These are phyloP conservation scores for Furculomyces boomerangus DNA, from an alignment of 371 early-diverging fungal species.

Conservation along the genomic window DNA sequence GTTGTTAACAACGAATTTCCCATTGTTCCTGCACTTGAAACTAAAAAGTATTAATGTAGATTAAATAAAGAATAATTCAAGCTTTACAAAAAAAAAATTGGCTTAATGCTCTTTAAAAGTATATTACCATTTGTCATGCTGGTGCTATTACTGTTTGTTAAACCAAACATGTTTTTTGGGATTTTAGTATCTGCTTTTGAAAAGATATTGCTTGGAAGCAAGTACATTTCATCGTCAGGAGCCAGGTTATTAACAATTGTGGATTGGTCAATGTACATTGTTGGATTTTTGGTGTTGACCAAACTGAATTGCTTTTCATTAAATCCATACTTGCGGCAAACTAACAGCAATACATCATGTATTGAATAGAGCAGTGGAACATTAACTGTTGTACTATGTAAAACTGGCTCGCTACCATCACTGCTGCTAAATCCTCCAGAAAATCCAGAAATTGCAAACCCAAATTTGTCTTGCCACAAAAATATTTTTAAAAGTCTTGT, in stretches of 20 bases:
- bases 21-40: too few species aligned
- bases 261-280: constrained; percentile 51
- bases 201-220: constrained; percentile 44
- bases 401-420: constrained; percentile 19
- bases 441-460: too few species aligned
- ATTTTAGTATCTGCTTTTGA: not conserved
- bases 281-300: constrained; percentile 49
- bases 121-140: not conserved
- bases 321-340: constrained; percentile 72
- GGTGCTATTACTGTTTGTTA: not conserved
- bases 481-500: too few species aligned
- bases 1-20: too few species aligned
- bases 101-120: not conserved
- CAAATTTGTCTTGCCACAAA: too few species aligned
- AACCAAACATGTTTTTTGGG: not conserved
- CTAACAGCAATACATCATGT: constrained; percentile 58
- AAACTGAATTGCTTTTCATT: constrained; percentile 62
- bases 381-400: constrained; percentile 75
- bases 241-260: constrained; percentile 51
- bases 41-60: not conserved
- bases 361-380: constrained; percentile 54
- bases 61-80: not conserved
- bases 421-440: too few species aligned
- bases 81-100: not conserved
- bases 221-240: constrained; percentile 43